Base-by-base conservation (phyloP, 441 rosid species). In the Brassica hybrid region DNA sequence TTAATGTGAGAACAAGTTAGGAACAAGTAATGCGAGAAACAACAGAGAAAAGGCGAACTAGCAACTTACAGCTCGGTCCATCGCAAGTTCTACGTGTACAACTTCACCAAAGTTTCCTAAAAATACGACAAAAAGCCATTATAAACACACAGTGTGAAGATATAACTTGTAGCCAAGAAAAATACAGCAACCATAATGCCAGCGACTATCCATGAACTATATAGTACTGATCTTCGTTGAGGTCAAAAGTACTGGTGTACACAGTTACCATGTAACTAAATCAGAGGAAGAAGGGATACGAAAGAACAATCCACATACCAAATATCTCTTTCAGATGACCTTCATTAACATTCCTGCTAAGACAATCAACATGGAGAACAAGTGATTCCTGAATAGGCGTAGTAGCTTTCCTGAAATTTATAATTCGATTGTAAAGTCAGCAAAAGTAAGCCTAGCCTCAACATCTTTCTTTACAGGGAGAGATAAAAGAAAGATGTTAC, bases 21-120 rank as follows among this genome's bases (percentile, higher is more conserved):
- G 32, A 72, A 9, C 70, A 38, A 74, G 17, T 32, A 21, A 58
- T 11, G 43, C 13, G 3, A 50, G 23, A 10, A 43, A 67, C 4
- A 69, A 77, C 67, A 61, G 38, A 45, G 43, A 18, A 41, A 58
- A 23, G 75, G 8, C 14, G 25, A 41, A 4, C 6, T 32, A 83
- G 69, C 63, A 69, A 82, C 97, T 89, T 81, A 96, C 99, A 80
- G 80, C 84, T 54, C 94, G 91, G 70, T 96, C 98, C 84, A 96
- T 91, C 19, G 91, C 99, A 71, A 94, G 84, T 67, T 92, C 96
- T 80, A 91, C 98, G 13, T 88, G 87, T 65, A 85, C 86, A 71
- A 96, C 89, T 86, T 92, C 97, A 65, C 99, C 99, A 84, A 87
- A 96, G 81, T 90, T 90, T 65, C 94, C 99, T 96, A 81, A n/a